Evolutionary conservation across 1,284 basidiomycete species (phyloP), one percentile per base, ranked within the genome.

Genomic region (Cystobasidium sp.): DNA sequence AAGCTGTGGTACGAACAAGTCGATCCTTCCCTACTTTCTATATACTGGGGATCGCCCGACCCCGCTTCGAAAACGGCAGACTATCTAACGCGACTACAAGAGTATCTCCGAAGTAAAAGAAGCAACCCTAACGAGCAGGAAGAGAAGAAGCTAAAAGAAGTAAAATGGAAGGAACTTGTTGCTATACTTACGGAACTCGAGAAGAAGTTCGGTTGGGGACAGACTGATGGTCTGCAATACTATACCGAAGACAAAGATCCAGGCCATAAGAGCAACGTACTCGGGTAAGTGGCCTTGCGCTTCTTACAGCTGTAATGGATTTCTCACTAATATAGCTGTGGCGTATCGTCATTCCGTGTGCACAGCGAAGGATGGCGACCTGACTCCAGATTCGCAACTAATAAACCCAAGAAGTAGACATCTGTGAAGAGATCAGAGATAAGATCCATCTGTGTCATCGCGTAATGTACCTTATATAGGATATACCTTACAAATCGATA

Each of bases 1-100:
- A 75, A 75, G 68, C 68, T 75, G 20, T 75, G 74, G 74, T 75
- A 75, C 62, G 68, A 75, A 59, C 68, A 75, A 64, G 68, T 75
- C 24, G 68, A 70, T 22, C 43, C 68, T 6, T 39, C 46, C 1
- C 7, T 71, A 20, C 63, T 75, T 39, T 47, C 58, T 10, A 16
- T 49, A 12, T 71, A 71, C 63, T 75, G 68, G 68, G 68, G 68
- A 22, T 37, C 56, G 8, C 3, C 24, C 0, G 58, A 72, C 8
- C 68, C 74, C 0, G 51, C 46, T 20, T 37, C 64, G 2, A 58
- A 39, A 24, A 68, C 74, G 10, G 55, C 37, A 4, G 31, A 66
- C 24, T 41, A 41, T 8, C 49, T 75, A 61, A 20, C 24, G 16
- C 22, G 46, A 1, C 14, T 75, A 31, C 61, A 66, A 52, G 18